Evolutionary conservation across 768 basidiomycete species (phyloP), one percentile per base, ranked within the genome.

Genomic region (Tephrocybe sp.): DNA sequence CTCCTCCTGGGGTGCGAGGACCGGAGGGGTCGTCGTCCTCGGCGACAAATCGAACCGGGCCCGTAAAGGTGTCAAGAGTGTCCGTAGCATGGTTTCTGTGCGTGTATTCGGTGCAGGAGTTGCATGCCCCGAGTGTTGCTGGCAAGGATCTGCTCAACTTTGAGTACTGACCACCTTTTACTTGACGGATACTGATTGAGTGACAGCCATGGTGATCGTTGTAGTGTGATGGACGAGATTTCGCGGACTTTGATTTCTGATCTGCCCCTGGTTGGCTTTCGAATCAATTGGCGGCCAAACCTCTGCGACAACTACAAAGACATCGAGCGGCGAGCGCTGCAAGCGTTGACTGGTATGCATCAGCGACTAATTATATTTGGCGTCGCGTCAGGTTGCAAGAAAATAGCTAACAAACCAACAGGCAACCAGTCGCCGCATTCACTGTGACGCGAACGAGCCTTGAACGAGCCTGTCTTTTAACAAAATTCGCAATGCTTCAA

Each of bases 1-100:
- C 23, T 75, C 71, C 36, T 11, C 54, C 42, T 19, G 58, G 45
- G 47, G 61, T 34, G 49, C 60, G 42, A 38, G 27, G 13, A 27
- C 24, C 6, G 34, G 52, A 16, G 54, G 47, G 34, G 62, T 63
- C 44, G 55, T 46, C 12, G 55, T 57, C 21, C 57, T 57, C n/a
- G 58, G 60, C 24, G 69, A 68, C n/a, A 71, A 56, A 56, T 83
- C 80, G 54, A 83, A 81, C 45, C 74, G 69, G 21, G 75, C 73
- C 50, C 76, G 79, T 42, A 85, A 64, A 16, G 84, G 84, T 31
- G 80, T 80, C 11, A 86, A 66, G 11, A 85, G 64, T 39, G 75
- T 78, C 52, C 77, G 76, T 44, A 85, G 62, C 84, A 86, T 86
- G 24, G 36, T 43, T 51, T 52, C 30, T 48, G 24, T 11, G 23